Evolutionary conservation across 2,329 filamentous ascomycete species (phyloP), one percentile per base, ranked within the genome.

Genomic region (Neonectria neomacrospora): DNA sequence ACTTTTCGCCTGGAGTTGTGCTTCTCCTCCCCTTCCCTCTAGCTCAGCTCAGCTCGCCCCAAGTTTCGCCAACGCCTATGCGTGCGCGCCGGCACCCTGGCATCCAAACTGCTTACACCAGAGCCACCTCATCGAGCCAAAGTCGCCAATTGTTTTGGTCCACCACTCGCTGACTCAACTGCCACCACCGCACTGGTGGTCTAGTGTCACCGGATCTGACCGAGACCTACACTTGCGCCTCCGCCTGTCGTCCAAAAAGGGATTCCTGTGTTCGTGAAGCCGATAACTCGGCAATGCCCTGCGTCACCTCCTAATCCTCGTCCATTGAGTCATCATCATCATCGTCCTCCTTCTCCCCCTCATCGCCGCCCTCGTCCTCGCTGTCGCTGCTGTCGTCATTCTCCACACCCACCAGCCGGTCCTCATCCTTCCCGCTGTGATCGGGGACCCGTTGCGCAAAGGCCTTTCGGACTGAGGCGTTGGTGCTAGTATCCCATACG

Each of bases 401-500:
- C 37, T 86, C 85, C 51, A 97, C 84, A 1, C 90, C 91, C 5
- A 98, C 88, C 51, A 96, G 82, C 61, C 92, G 87, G 79, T 99
- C 95, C 77, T 88, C 85, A 23, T 89, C 88, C 16, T 84, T 88
- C 52, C 87, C 87, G 7, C 83, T 76, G 67, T 73, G 85, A 61
- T 95, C 85, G 61, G 80, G 79, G 10, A 82, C 73, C 88, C 90
- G 73, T 82, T 88, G 37, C 2, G 91, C 93, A 81, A 99, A 99
- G 1, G 91, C 90, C 67, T 91, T 87, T 62, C 96, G 88, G 32
- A 99, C 93, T 26, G 91, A 91, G 14, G 88, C 88, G 77, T 99
- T 99, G 61, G 96, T 99, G 77, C 93, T 88, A 22, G 96, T 97
- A 79, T 98, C 95, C 96, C 96, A 99, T 56, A 99, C 90, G 77